Evolutionary conservation across 2,329 filamentous ascomycete genomes (phyloP).

Genomic region (Fusarium circinatum): DNA sequence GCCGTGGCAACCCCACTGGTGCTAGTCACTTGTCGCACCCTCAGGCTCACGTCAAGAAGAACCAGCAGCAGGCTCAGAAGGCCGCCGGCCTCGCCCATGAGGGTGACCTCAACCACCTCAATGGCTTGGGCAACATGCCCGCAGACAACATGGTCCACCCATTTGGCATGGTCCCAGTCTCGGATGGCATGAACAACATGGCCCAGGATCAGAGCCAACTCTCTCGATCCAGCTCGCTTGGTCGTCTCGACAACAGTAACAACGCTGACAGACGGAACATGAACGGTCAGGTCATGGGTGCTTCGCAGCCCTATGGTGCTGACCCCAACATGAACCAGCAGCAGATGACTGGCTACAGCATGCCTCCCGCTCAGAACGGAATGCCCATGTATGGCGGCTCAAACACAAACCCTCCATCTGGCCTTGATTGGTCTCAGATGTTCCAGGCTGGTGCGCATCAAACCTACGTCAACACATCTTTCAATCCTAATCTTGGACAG

Average conservation of each 20-base stretch:
- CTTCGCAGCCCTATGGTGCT: conserved; percentile 65
- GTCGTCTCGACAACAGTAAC: conserved; percentile 65
- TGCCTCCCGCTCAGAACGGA: conserved; percentile 71
- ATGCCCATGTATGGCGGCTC: conserved; percentile 71
- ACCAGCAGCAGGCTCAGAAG: conserved; percentile 69
- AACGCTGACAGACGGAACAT: conserved; percentile 68
- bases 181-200: conserved; percentile 69
- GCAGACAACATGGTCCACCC: conserved; percentile 67
- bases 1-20: conserved; percentile 93
- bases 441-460: conserved; percentile 78
- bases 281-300: conserved; percentile 60
- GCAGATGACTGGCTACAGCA: conserved; percentile 72
- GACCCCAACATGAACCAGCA: conserved; percentile 72
- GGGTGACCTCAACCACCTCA: conserved; percentile 68
- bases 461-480: conserved; percentile 70
- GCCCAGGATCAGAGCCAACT: conserved; percentile 70
- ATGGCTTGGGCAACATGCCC: conserved; percentile 68
- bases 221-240: conserved; percentile 69
- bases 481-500: conserved; percentile 73
- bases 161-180: conserved; percentile 66
- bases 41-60: conserved; percentile 87
- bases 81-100: conserved; percentile 62
- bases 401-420: conserved; percentile 68
- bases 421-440: conserved; percentile 82
- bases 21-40: conserved; percentile 95